Conservation (phyloP, 441 rosid genomes). For the Hura crepitans region DNA sequence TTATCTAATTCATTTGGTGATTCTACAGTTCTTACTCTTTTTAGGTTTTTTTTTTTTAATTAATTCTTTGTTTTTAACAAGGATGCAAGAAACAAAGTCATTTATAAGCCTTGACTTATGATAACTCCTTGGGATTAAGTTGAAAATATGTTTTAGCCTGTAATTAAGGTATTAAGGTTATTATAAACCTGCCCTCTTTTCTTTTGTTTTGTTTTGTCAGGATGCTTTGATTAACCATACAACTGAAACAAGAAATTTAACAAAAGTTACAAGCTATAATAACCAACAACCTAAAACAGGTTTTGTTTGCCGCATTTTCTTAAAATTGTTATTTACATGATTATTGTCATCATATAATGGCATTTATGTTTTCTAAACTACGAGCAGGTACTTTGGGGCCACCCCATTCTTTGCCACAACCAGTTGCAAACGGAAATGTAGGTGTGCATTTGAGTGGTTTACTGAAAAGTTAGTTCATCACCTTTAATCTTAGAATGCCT, state of each 20-base stretch:
- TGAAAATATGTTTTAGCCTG: not conserved
- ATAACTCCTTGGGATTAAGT: not conserved
- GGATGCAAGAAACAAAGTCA: not conserved
- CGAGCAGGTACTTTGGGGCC: conserved; percentile 39
- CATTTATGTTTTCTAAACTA: conserved; percentile 14
- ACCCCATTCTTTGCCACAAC: conserved; percentile 35
- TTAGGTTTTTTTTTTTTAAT: not conserved
- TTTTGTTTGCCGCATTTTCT: conserved; percentile 27
- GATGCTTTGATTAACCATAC: conserved; percentile 29
- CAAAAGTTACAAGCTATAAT: conserved; percentile 24
- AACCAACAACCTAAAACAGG: conserved; percentile 37
- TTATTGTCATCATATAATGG: conserved; percentile 17
- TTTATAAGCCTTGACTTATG: not conserved
- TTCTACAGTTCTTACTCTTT: not conserved
- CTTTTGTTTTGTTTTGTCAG: conserved; percentile 35
- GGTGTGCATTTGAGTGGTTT: conserved; percentile 20
- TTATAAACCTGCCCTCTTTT: conserved; percentile 13
- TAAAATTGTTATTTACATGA: conserved; percentile 6
- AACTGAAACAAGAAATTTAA: conserved; percentile 39
- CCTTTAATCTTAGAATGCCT: conserved; percentile 21
- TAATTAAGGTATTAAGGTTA: conserved; percentile 3
- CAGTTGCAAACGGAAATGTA: conserved; percentile 44
- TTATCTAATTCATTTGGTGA: not conserved
- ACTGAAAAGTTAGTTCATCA: conserved; percentile 10
- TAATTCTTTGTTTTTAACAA: not conserved